Percentiles rank a stretch among this genome's conserved stretches.
These are phyloP conservation scores for Cucurbita pepo DNA, from an alignment of 306 rosid species.

Conservation along the genomic window DNA sequence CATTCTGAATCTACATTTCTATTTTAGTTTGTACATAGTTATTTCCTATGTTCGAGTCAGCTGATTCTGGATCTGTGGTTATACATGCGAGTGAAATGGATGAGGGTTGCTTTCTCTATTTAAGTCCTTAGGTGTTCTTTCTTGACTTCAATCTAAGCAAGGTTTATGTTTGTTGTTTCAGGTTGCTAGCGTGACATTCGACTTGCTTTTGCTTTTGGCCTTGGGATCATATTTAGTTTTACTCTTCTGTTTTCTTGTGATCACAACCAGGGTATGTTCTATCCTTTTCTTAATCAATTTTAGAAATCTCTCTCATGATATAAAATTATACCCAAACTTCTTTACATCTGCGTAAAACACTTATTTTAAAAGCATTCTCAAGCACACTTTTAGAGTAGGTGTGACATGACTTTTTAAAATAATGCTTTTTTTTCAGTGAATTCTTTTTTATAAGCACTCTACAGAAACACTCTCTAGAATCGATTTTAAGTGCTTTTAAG, in stretches of 20 bases:
- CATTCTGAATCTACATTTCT: not conserved
- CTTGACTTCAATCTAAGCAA: constrained; percentile 6
- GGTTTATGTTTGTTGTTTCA: constrained; percentile 21
- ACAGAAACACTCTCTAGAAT: not conserved
- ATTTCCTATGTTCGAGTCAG: not conserved
- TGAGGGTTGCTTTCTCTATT: not conserved
- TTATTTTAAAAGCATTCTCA: not conserved
- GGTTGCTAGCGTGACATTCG: constrained; percentile 97
- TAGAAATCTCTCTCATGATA: not conserved
- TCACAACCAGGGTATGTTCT: constrained; percentile 45
- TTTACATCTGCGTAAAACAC: not conserved
- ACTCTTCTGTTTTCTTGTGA: constrained; percentile 50
- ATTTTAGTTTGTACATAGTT: not conserved
- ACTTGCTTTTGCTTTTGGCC: constrained; percentile 81
- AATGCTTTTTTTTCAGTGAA: not conserved
- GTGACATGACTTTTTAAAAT: not conserved
- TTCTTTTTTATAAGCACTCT: not conserved
- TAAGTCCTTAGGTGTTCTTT: not conserved
- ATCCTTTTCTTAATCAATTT: not conserved
- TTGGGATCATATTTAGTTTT: constrained; percentile 48
- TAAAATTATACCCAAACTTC: not conserved
- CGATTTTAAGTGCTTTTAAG: not conserved
- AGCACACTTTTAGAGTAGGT: not conserved
- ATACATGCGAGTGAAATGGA: not conserved
- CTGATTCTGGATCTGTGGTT: not conserved